phyloP scores from a whole-genome alignment of 768 basidiomycete genomes.

The Lactarius deliciosus region DNA sequence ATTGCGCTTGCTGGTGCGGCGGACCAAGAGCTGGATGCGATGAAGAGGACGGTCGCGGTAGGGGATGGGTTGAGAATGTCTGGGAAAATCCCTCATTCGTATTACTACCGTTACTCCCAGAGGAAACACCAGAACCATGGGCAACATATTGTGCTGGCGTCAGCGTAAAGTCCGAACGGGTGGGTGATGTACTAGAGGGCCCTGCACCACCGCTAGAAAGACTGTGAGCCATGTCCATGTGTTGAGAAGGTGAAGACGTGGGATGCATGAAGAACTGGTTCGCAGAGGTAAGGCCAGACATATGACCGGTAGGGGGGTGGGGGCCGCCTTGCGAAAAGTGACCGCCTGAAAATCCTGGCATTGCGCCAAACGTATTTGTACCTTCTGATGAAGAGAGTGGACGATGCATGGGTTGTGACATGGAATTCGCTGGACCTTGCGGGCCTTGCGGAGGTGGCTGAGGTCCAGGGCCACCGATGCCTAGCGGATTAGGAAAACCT shows the following conservation, averaged over 20 bases:
- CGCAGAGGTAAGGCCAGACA: conserved; percentile 9
- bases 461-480: conserved; percentile 22
- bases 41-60: conserved; percentile 37
- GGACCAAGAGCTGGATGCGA: conserved; percentile 34
- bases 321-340: conserved; percentile 36
- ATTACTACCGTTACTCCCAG: conserved; percentile 19
- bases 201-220: conserved; percentile 38
- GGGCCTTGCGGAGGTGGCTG: conserved; percentile 18
- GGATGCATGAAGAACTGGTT: conserved; percentile 42
- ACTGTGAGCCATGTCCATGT: conserved; percentile 47
- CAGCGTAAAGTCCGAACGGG: conserved; percentile 46
- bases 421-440: conserved; percentile 18
- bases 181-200: conserved; percentile 41
- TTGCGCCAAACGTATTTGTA: conserved; percentile 10
- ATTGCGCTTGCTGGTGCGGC: conserved; percentile 15
- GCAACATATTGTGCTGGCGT: conserved; percentile 65
- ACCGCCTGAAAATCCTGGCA: conserved; percentile 14
- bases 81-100: conserved; percentile 35
- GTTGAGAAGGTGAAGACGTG: conserved; percentile 49
- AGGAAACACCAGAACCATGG: conserved; percentile 37
- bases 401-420: conserved; percentile 23
- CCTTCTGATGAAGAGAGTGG: conserved; percentile 19
- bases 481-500: conserved; percentile 10
- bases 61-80: conserved; percentile 40
- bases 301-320: conserved; percentile 27